Percentiles rank a stretch among this genome's conserved stretches.
Evolutionary conservation across 1,284 basidiomycete genomes (phyloP).

Genomic region (Wallemia mellicola): DNA sequence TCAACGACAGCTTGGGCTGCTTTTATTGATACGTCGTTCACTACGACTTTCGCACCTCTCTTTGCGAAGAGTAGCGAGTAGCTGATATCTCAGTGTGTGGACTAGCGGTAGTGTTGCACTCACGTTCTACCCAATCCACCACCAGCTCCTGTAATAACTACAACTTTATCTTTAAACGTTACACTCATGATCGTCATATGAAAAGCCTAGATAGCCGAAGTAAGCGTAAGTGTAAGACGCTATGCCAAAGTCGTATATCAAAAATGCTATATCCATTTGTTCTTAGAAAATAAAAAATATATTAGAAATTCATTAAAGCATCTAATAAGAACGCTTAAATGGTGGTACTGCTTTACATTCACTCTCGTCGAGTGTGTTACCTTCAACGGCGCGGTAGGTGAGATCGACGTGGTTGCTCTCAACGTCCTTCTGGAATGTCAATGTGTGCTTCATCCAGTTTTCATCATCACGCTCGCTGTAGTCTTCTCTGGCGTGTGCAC

Average conservation of each 20-base stretch:
- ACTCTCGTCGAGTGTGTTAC: conserved; percentile 53
- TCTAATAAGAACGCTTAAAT: not conserved
- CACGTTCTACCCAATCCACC: conserved; percentile 76
- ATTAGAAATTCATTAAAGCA: not conserved
- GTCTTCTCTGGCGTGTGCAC: conserved; percentile 92
- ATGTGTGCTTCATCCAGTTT: conserved; percentile 64
- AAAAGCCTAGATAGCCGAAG: not conserved
- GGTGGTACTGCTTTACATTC: not conserved
- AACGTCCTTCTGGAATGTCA: conserved; percentile 51
- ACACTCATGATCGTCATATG: not conserved
- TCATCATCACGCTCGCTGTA: conserved; percentile 64
- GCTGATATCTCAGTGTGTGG: conserved; percentile 18
- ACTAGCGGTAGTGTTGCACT: conserved; percentile 13
- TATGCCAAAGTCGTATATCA: no score
- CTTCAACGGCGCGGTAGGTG: conserved; percentile 62
- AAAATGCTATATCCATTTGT: not conserved
- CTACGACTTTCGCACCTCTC: conserved; percentile 72
- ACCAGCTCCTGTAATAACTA: conserved; percentile 82
- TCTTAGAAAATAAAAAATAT: not conserved
- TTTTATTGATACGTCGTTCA: conserved; percentile 70
- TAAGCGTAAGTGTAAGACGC: no score
- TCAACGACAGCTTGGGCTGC: conserved; percentile 80
- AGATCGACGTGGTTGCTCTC: conserved; percentile 53
- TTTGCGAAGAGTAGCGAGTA: conserved; percentile 74
- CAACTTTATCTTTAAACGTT: conserved; percentile 67